Base-by-base conservation (phyloP, 2,329 filamentous ascomycete genomes). In the Cordyceps farinosa region DNA sequence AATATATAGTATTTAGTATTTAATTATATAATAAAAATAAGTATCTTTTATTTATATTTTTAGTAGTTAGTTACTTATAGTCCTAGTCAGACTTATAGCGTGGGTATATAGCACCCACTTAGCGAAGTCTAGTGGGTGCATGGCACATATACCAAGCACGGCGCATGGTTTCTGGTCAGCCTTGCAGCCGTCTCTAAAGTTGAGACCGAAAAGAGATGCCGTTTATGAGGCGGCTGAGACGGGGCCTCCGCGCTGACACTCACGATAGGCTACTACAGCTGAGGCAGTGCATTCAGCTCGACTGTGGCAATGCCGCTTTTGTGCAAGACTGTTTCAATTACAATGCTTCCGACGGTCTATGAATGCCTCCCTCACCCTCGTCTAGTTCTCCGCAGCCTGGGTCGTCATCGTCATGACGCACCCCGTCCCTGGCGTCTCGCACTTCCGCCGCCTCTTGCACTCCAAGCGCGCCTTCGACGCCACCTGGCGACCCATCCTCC, bases 321-420 rank as follows among this genome's bases (percentile, higher is more conserved):
- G 53, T 56, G 53, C 13, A 22, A 7, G 40, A 7, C 40, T 8
- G 8, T 17, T 34, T 13, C 2, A n/a, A 5, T 22, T 2, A 4
- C 22, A 8, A 40, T 40, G 13, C 5, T 17, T n/a, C 36, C 7
- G 50, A 9, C 13, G 15, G 2, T 15, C 15, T 30, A 2, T 48
- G 22, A 22, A 22, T 22, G 80, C 85, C 32, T 81, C 84, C 58
- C 74, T 94, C 29, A 74, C 84, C 27, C 79, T 90, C 38, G 84
- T 89, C 44, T 89, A 89, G 70, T 75, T 94, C 64, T 84, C 86
- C 73, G 84, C 93, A 68, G 84, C 86, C 60, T 97, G 92, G 92
- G 90, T 92, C 3, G 92, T 97, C 75, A 88, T 90, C 70, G 86
- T 96, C 73, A 92, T 97, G 72, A 88, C 91, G 2, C 81, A 86